These are phyloP conservation scores for Lophium mytilinum DNA, from an alignment of 495 filamentous ascomycete species.

Conservation along the genomic window DNA sequence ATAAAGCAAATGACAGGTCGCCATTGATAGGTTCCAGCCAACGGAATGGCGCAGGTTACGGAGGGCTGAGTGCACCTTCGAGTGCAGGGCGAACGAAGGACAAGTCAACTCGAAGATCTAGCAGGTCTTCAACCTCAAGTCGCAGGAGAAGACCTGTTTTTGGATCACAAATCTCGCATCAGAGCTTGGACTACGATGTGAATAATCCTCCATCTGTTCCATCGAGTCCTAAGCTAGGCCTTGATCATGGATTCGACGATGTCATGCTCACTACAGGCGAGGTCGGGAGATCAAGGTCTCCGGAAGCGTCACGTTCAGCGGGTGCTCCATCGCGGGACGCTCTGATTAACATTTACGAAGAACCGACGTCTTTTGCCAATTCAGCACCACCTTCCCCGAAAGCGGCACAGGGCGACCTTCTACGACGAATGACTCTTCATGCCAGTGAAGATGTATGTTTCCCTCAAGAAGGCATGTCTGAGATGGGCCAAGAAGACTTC, in stretches of 20 bases:
- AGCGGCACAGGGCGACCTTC: constrained; percentile 39
- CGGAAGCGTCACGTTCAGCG: constrained; percentile 28
- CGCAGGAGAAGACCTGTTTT: constrained; percentile 19
- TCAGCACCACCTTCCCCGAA: constrained; percentile 29
- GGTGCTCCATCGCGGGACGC: constrained; percentile 38
- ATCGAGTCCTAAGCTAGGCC: constrained; percentile 55
- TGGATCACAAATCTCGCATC: constrained; percentile 1
- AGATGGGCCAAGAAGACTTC: constrained; percentile 69
- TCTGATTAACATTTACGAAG: constrained; percentile 52
- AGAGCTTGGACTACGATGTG: constrained; percentile 57
- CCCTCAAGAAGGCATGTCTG: constrained; percentile 67
- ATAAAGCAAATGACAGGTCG: constrained; percentile 28
- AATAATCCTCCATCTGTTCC: constrained; percentile 97
- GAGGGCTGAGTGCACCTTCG: constrained; percentile 17
- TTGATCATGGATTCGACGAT: constrained; percentile 67
- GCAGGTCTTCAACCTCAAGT: constrained; percentile 8
- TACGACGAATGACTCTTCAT: constrained; percentile 45
- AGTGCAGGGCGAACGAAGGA: constrained; percentile 3
- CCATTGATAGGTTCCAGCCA: constrained; percentile 25
- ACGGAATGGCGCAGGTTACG: constrained; percentile 17
- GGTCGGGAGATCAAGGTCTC: constrained; percentile 35
- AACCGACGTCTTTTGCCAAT: constrained; percentile 15
- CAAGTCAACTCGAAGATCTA: constrained; percentile 8
- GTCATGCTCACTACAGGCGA: constrained; percentile 57
- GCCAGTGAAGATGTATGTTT: constrained; percentile 92